These are phyloP conservation scores for Phytophthora aleatoria DNA, from an alignment of 352 stramenopile species.

Conservation along the genomic window DNA sequence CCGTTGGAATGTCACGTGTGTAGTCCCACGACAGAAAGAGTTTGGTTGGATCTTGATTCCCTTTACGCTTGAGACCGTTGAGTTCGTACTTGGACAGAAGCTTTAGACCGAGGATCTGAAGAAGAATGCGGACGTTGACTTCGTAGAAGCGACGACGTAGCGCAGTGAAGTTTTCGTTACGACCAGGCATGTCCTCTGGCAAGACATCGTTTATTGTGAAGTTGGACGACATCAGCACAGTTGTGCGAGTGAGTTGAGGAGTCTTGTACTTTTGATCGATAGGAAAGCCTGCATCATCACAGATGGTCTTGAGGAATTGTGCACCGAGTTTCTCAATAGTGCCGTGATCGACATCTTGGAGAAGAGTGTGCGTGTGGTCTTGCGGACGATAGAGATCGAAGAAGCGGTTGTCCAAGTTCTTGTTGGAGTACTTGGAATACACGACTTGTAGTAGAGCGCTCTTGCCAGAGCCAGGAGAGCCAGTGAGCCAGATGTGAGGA, in stretches of 20 bases:
- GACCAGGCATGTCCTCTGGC: neutral
- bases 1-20: neutral
- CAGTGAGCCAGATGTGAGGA: slow-evolving; percentile 2
- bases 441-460: neutral
- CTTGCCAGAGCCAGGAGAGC: neutral
- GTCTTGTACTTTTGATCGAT: slow-evolving; percentile 12
- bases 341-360: slow-evolving; percentile 5
- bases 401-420: slow-evolving; percentile 1
- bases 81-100: neutral
- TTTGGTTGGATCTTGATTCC: neutral
- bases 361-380: neutral
- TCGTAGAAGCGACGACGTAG: neutral
- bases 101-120: neutral
- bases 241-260: neutral
- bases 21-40: neutral
- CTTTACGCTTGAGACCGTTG: neutral
- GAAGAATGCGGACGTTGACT: neutral
- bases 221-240: neutral
- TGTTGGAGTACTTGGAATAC: slow-evolving; percentile 6
- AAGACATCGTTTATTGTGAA: neutral
- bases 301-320: slow-evolving; percentile 6
- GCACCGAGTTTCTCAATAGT: neutral
- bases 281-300: slow-evolving; percentile 5
- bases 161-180: neutral
- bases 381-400: neutral